A percentile compares a stretch with the other conserved stretches of the same genome.
These are phyloP conservation scores for Cornus suecica DNA, from an alignment of 148 eudicot genomes.

Conservation along the genomic window DNA sequence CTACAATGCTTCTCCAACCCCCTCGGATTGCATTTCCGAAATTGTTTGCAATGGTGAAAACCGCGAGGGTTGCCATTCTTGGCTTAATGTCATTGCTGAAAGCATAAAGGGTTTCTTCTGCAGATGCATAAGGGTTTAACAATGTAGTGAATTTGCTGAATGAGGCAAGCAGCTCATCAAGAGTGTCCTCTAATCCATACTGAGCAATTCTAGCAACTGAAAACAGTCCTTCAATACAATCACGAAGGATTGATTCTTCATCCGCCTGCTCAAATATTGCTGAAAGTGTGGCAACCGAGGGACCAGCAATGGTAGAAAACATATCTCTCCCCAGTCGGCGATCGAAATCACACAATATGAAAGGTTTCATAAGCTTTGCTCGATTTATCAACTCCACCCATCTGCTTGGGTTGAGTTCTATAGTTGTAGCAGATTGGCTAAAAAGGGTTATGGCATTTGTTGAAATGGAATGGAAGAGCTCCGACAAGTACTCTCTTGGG, in stretches of 20 bases:
- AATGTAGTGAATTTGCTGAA: conserved; percentile 85
- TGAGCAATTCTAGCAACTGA: conserved; percentile 75
- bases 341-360: conserved; percentile 49
- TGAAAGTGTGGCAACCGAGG: conserved; percentile 71
- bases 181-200: conserved; percentile 73
- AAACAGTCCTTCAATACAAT: conserved; percentile 75
- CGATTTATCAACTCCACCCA: conserved; percentile 79
- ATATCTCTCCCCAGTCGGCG: conserved; percentile 77
- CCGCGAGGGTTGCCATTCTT: conserved; percentile 85
- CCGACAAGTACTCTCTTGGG: conserved; percentile 74
- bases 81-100: conserved; percentile 88
- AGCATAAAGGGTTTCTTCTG: conserved; percentile 85
- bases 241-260: conserved; percentile 78
- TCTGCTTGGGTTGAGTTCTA: conserved; percentile 77
- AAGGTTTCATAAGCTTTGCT: conserved; percentile 48
- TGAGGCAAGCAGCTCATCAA: conserved; percentile 83
- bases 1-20: conserved; percentile 90
- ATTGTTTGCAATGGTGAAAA: conserved; percentile 75
- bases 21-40: conserved; percentile 75
- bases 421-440: conserved; percentile 32
- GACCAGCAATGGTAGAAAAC: conserved; percentile 90
- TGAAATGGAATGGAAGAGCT: conserved; percentile 82
- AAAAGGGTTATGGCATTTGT: conserved; percentile 49
- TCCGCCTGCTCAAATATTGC: conserved; percentile 87
- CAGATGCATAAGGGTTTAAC: conserved; percentile 86